A percentile compares a stretch with the other conserved stretches of the same genome.
Evolutionary conservation across 1,284 basidiomycete species (phyloP).

Genomic region (Ceratobasidium sp.): DNA sequence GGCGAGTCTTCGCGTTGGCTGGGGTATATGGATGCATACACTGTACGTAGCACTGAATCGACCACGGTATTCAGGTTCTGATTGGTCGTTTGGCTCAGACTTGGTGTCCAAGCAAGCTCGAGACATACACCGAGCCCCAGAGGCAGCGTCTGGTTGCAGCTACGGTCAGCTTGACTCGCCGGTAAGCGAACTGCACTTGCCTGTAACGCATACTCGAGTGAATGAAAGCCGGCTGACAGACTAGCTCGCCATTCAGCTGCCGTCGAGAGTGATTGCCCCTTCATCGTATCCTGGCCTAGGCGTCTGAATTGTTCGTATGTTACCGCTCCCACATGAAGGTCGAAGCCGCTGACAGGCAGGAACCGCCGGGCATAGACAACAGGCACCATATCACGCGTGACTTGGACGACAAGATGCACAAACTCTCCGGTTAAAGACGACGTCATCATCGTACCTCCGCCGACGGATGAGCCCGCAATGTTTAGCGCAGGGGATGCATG

Average conservation of each 20-base stretch:
- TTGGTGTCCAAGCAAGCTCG: constrained; percentile 80
- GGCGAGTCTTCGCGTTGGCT: constrained; percentile 40
- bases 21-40: constrained; percentile 75
- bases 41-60: constrained; percentile 83
- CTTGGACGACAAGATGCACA: constrained; percentile 88
- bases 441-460: constrained; percentile 71
- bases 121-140: constrained; percentile 80
- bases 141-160: constrained; percentile 72
- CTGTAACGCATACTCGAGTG: constrained; percentile 79
- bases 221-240: constrained; percentile 72
- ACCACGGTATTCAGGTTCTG: constrained; percentile 84
- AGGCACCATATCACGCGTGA: constrained; percentile 90
- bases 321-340: constrained; percentile 87
- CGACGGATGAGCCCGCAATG: constrained; percentile 36
- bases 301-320: constrained; percentile 83
- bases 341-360: constrained; percentile 80
- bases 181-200: constrained; percentile 61
- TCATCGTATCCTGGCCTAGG: constrained; percentile 67
- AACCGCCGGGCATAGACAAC: constrained; percentile 81
- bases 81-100: constrained; percentile 61
- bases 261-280: constrained; percentile 62
- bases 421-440: constrained; percentile 92
- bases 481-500: constrained; percentile 48
- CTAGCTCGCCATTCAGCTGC: constrained; percentile 70
- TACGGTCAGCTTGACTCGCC: constrained; percentile 7